Conservation (phyloP, 2,329 filamentous ascomycete species). For the Calonectria leucothoes region DNA sequence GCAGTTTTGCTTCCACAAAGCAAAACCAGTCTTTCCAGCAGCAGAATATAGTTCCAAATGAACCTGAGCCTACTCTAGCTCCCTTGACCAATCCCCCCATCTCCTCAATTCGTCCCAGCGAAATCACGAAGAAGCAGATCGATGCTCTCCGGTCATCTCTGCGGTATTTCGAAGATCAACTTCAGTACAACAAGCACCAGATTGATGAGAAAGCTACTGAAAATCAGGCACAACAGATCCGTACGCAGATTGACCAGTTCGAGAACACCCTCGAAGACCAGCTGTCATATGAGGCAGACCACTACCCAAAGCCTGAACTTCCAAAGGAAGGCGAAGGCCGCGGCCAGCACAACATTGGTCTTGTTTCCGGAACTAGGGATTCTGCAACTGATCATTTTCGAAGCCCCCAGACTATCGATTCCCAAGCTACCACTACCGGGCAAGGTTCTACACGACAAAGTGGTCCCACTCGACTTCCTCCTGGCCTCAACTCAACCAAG, state of each 20-base stretch:
- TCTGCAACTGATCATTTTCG: constrained; percentile 13
- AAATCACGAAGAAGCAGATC: constrained; percentile 71
- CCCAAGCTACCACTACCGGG: constrained; percentile 13
- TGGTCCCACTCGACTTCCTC: constrained; percentile 28
- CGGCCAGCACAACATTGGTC: constrained; percentile 10
- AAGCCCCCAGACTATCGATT: neutral
- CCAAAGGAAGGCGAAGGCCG: constrained; percentile 33
- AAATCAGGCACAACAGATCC: constrained; percentile 53
- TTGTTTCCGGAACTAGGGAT: neutral
- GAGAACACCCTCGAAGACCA: constrained; percentile 59
- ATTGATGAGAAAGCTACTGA: constrained; percentile 68
- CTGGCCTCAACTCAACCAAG: constrained; percentile 46
- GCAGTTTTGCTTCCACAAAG: constrained; percentile 16
- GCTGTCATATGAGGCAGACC: constrained; percentile 56
- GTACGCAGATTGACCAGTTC: constrained; percentile 62
- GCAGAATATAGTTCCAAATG: neutral
- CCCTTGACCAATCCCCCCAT: constrained; percentile 53
- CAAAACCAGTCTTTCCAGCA: constrained; percentile 19
- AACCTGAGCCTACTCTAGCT: neutral
- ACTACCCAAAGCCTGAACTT: constrained; percentile 53
- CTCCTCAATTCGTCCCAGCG: constrained; percentile 70
- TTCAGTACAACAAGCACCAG: constrained; percentile 72
- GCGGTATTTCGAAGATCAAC: constrained; percentile 67
- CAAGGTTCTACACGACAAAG: constrained; percentile 22
- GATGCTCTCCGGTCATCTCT: constrained; percentile 63